Base-by-base conservation (phyloP, 2,329 filamentous ascomycete genomes). In the Aspergillus sclerotialis region DNA sequence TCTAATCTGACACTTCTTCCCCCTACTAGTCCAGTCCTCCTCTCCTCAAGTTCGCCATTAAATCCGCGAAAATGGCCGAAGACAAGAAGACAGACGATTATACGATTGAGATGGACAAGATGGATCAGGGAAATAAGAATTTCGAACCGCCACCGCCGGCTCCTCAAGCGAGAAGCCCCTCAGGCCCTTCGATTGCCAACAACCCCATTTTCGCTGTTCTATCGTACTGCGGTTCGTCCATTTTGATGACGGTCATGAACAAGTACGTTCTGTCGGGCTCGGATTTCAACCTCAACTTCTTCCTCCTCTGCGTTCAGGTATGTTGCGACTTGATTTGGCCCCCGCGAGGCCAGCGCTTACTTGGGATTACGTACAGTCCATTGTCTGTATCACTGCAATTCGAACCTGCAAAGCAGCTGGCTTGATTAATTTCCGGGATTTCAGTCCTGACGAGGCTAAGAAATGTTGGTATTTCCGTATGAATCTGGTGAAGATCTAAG, bases 201-300 rank as follows among this genome's bases (percentile, higher is more conserved):
- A 92, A 79, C 63, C 85, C 88, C 11, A 69, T 77, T 29, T 60
- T 92, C 30, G 88, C 90, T 14, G 84, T 98, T 51, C 58, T 94
- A 46, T 79, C 85, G 31, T 98, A 98, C 72, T 98, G 92, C 65
- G 72, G 84, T 53, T 86, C 90, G 34, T 95, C 89, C n/a, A 98
- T 98, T 58, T 77, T 90, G 63, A 98, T 98, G 92, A 98, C 92
- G 6, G 85, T 95, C n/a, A 92, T 93, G 63, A 98, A 98, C 70
- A 98, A 98, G 73, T 98, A 93, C 63, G 89, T 95, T 43, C 78
- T 98, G 30, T 95, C 87, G 6, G 92, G 92, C 40, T 74, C 76
- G 33, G 77, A 82, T 48, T 98, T 93, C 77, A 98, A 98, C 67
- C 68, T 98, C 53, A 94, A 94, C 67, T 94, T 96, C 66, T 86